Evolutionary conservation across 257 asterid species (phyloP), one percentile per base, ranked within the genome.

Genomic region (Marsdenia floribunda): DNA sequence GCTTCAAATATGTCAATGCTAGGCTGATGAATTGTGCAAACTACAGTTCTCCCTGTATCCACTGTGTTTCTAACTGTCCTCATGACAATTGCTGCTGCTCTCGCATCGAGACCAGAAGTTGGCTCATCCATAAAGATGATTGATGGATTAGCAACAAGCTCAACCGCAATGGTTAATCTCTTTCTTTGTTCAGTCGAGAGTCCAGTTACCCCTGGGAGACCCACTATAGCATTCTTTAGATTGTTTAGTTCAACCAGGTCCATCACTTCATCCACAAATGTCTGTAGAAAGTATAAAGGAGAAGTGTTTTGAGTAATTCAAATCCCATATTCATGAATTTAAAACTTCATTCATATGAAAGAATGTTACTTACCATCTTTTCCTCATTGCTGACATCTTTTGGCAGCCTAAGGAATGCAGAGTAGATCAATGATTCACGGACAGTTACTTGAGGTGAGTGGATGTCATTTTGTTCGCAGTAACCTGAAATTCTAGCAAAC

Each of bases 71-170:
- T 83, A 42, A 89, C 91, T 49, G 96, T 85, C 74, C 93, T 83
- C 96, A 90, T 90, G 3, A 90, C 90, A 72, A 88, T 86, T 46
- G 93, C 96, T 22, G 93, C 91, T 61, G 96, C 89, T 77, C 91
- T 85, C 44, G 96, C 96, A 77, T 90, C 96, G 46, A 90, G 84
- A 50, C 96, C 92, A 49, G 96, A 87, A 71, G 92, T 89, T 2
- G 91, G 96, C 67, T 89, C 96, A 53, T 89, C 96, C 92, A 89
- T 86, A 76, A 89, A 89, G 73, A 89, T 85, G 76, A 89, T 87
- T 21, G 96, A 86, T 76, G 96, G 96, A 76, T 89, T 89, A 0
- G 96, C 91, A 19, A 87, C 89, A 6, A 89, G 90, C 68, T 89
- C 92, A 44, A 89, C 92, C 47, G 92, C 92, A 61, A 89, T 86